phyloP scores from a whole-genome alignment of 164 flowering plant genomes.

The Litsea cubeba region DNA sequence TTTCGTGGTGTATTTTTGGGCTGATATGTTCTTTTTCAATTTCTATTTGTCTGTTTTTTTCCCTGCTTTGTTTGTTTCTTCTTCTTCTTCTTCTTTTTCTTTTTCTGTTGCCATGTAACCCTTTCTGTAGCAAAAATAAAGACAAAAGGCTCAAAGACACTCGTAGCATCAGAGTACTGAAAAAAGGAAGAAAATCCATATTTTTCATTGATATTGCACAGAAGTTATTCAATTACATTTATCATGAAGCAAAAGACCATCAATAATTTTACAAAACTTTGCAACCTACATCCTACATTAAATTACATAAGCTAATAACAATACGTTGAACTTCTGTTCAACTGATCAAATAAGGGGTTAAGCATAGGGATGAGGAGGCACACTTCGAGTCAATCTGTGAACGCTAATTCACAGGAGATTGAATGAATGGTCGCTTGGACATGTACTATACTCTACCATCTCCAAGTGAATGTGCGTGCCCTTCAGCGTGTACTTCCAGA shows the following conservation, averaged over 20 bases:
- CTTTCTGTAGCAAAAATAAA: too few species aligned
- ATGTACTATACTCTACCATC: constrained; percentile 48
- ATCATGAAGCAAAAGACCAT: not conserved
- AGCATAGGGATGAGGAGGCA: not conserved
- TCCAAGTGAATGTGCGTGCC: constrained; percentile 59
- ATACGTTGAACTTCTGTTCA: constrained; percentile 64
- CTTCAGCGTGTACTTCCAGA: constrained; percentile 66
- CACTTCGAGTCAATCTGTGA: constrained; percentile 9
- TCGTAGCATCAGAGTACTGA: too few species aligned
- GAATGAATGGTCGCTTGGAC: not conserved
- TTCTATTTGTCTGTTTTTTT: too few species aligned
- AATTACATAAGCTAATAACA: not conserved
- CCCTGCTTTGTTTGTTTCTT: too few species aligned
- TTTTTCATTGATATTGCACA: not conserved
- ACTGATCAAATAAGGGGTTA: constrained; percentile 21
- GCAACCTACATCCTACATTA: not conserved
- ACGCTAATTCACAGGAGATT: constrained; percentile 9
- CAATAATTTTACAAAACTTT: constrained; percentile 2
- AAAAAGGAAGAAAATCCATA: not conserved
- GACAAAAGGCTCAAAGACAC: too few species aligned
- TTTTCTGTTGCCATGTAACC: too few species aligned
- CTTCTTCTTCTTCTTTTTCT: too few species aligned
- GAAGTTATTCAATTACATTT: not conserved
- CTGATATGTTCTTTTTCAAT: too few species aligned
- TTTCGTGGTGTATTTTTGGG: too few species aligned